Percentiles rank a stretch among this genome's conserved stretches.
Evolutionary conservation across 2,329 filamentous ascomycete genomes (phyloP).

Genomic region (Fusarium sp.): DNA sequence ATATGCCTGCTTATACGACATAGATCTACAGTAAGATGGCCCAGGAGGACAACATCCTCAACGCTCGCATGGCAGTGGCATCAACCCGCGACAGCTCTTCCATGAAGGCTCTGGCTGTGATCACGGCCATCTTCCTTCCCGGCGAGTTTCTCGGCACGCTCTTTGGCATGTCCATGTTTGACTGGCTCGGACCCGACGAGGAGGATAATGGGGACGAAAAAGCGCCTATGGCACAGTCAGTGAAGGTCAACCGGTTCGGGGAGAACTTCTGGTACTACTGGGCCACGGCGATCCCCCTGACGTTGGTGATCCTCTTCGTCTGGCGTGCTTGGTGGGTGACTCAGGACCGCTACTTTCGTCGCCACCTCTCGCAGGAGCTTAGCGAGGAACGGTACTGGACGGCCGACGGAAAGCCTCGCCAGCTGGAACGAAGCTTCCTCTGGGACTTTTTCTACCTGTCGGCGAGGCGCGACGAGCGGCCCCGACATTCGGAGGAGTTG

Average conservation of each 20-base stretch:
- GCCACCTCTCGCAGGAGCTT: conserved; percentile 59
- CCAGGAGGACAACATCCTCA: conserved; percentile 61
- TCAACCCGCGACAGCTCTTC: conserved; percentile 58
- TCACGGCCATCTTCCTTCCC: conserved; percentile 61
- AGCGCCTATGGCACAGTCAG: neutral
- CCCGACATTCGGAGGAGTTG: conserved; percentile 24
- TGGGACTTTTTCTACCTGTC: conserved; percentile 59
- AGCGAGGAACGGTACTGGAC: conserved; percentile 63
- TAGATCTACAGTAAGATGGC: conserved; percentile 63
- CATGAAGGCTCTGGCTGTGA: conserved; percentile 61
- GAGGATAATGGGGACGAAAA: conserved; percentile 37
- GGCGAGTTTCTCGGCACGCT: conserved; percentile 60
- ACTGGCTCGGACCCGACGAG: conserved; percentile 55
- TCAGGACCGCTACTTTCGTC: conserved; percentile 59
- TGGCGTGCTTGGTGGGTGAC: conserved; percentile 63
- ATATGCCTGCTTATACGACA: conserved; percentile 7
- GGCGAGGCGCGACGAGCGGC: conserved; percentile 49
- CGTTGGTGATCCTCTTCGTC: conserved; percentile 53
- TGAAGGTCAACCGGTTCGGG: conserved; percentile 48
- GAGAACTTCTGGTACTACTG: conserved; percentile 61
- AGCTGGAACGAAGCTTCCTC: conserved; percentile 56
- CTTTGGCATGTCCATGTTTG: conserved; percentile 62
- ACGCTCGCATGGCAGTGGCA: conserved; percentile 55
- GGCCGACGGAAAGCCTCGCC: conserved; percentile 55
- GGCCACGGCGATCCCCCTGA: conserved; percentile 58